A percentile compares a stretch with the other conserved stretches of the same genome.
phyloP scores from a whole-genome alignment of 2,329 filamentous ascomycete species.

The Aureobasidium sp. region DNA sequence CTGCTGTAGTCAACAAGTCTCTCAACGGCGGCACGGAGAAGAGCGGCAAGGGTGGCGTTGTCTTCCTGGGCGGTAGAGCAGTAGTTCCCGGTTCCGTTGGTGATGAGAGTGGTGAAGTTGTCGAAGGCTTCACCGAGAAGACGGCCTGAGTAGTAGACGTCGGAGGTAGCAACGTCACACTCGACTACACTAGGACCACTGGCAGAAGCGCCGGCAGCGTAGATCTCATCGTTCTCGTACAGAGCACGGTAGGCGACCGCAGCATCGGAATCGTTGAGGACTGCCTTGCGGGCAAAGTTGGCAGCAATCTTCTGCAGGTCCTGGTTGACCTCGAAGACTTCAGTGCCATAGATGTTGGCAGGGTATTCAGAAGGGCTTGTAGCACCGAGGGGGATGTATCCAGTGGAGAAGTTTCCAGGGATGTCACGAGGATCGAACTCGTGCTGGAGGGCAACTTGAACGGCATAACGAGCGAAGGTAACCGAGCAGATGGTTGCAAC shows the following conservation, averaged over 20 bases:
- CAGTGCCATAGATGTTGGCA: constrained; percentile 34
- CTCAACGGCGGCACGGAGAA: constrained; percentile 53
- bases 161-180: constrained; percentile 63
- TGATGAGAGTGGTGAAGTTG: constrained; percentile 56
- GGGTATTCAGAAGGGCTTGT: constrained; percentile 42
- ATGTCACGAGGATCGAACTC: constrained; percentile 67
- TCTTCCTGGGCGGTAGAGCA: constrained; percentile 69
- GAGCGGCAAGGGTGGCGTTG: constrained; percentile 59
- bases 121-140: constrained; percentile 58
- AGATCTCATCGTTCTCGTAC: constrained; percentile 28
- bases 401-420: constrained; percentile 56
- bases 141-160: constrained; percentile 63
- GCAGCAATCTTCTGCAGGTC: constrained; percentile 32
- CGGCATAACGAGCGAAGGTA: constrained; percentile 60
- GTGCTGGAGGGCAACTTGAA: constrained; percentile 70
- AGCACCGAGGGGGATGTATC: constrained; percentile 61
- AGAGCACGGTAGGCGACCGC: constrained; percentile 34
- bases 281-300: constrained; percentile 29
- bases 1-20: constrained; percentile 58
- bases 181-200: constrained; percentile 50
- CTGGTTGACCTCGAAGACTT: constrained; percentile 38
- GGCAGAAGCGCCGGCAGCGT: constrained; percentile 39
- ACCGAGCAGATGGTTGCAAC: constrained; percentile 59
- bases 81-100: constrained; percentile 61
- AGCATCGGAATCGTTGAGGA: constrained; percentile 32